These are phyloP conservation scores for Fusarium siculi DNA, from an alignment of 2,329 filamentous ascomycete genomes.

Conservation along the genomic window DNA sequence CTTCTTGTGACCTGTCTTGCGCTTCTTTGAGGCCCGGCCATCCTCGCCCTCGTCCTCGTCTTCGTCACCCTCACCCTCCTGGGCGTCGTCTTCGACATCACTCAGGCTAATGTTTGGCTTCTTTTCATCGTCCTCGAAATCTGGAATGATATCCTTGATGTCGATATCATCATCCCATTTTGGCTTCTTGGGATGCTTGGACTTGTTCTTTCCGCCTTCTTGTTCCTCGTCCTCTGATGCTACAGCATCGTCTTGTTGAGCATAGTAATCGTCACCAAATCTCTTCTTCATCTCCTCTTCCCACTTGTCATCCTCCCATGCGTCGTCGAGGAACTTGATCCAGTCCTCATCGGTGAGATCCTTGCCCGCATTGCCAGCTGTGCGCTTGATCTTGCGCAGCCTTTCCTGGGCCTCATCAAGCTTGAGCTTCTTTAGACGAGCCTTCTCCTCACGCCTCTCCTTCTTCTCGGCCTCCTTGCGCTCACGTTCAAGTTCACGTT, in stretches of 20 bases:
- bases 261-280: slow-evolving; percentile 94
- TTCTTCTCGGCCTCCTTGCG: slow-evolving; percentile 82
- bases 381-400: slow-evolving; percentile 87
- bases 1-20: slow-evolving; percentile 70
- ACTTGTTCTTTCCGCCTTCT: slow-evolving; percentile 62
- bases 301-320: slow-evolving; percentile 91
- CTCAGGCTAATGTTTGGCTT: slow-evolving; percentile 66
- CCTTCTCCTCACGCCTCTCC: slow-evolving; percentile 81
- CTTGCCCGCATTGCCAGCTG: slow-evolving; percentile 80
- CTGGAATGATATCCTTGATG: slow-evolving; percentile 89
- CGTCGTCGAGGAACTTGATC: slow-evolving; percentile 84
- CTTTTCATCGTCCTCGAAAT: slow-evolving; percentile 76
- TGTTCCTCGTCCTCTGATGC: slow-evolving; percentile 71
- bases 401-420: slow-evolving; percentile 91
- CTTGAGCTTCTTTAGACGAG: slow-evolving; percentile 85
- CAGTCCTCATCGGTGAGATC: slow-evolving; percentile 79
- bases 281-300: slow-evolving; percentile 88
- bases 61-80: slow-evolving; percentile 47
- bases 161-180: slow-evolving; percentile 98
- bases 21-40: slow-evolving; percentile 65
- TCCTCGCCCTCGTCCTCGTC: slow-evolving; percentile 53
- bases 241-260: slow-evolving; percentile 74
- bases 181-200: slow-evolving; percentile 64
- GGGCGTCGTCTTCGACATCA: slow-evolving; percentile 53
- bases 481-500: slow-evolving; percentile 80